phyloP scores from a whole-genome alignment of 2,329 filamentous ascomycete genomes.

The Cytospora leucostoma region DNA sequence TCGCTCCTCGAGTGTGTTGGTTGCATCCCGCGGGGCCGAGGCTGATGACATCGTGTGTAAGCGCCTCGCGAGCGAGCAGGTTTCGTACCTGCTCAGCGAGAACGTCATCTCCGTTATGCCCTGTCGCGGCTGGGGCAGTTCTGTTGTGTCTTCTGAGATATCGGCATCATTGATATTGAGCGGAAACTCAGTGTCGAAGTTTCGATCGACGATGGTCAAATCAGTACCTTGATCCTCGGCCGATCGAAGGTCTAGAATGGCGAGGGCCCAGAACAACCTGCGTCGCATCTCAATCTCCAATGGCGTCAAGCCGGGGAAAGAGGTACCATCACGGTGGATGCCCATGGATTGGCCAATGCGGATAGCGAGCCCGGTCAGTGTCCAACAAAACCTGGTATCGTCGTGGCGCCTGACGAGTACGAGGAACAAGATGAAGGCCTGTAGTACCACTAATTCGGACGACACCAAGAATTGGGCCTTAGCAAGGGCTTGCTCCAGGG shows the following conservation, averaged over 20 bases:
- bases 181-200: conserved; percentile 56
- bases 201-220: conserved; percentile 46
- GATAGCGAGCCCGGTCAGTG: conserved; percentile 63
- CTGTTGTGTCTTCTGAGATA: conserved; percentile 48
- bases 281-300: conserved; percentile 66
- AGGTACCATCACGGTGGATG: conserved; percentile 58
- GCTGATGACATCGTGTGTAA: conserved; percentile 42
- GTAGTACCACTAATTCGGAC: conserved; percentile 60
- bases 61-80: conserved; percentile 43
- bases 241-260: conserved; percentile 60
- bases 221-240: conserved; percentile 61
- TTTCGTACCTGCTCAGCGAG: conserved; percentile 46
- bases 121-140: conserved; percentile 48
- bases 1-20: conserved; percentile 44
- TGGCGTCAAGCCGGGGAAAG: conserved; percentile 53
- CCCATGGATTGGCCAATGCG: conserved; percentile 57
- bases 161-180: conserved; percentile 60
- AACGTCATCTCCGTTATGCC: conserved; percentile 57
- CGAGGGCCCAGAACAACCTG: conserved; percentile 63
- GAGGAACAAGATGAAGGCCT: conserved; percentile 63
- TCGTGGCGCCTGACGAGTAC: conserved; percentile 54
- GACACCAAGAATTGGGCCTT: conserved; percentile 62
- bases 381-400: conserved; percentile 60
- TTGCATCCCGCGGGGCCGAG: conserved; percentile 36
- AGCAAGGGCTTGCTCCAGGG: conserved; percentile 60